Conservation (phyloP, 75 land plant species). For the Cupressus sempervirens region DNA sequence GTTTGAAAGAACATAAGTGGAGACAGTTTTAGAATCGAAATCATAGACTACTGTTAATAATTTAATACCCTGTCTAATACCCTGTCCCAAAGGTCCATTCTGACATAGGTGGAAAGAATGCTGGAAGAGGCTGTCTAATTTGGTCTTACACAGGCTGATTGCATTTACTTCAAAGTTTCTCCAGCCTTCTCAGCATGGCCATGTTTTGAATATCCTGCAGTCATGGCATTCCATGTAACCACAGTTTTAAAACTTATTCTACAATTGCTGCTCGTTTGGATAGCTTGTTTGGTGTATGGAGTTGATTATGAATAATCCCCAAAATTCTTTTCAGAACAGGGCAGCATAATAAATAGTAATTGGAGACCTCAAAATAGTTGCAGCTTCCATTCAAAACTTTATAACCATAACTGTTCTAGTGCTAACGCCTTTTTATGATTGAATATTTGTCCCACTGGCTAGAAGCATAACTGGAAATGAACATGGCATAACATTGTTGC, state of each 20-base stretch:
- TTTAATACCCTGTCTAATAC: too few species aligned
- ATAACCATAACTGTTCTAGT: slow-evolving; percentile 22
- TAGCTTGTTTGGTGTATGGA: slow-evolving; percentile 18
- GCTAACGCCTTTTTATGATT: slow-evolving; percentile 47
- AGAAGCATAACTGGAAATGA: slow-evolving; percentile 36
- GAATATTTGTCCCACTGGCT: slow-evolving; percentile 36
- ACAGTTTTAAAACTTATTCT: slow-evolving; percentile 21
- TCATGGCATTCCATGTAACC: too few species aligned
- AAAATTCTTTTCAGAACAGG: slow-evolving; percentile 12
- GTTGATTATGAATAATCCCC: slow-evolving; percentile 13
- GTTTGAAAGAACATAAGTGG: too few species aligned
- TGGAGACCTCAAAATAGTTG: slow-evolving; percentile 15
- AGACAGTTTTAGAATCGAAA: too few species aligned
- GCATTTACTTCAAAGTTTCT: too few species aligned
- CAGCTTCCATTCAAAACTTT: slow-evolving; percentile 21
- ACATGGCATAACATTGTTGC: slow-evolving; percentile 40
- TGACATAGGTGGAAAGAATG: too few species aligned
- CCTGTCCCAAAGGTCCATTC: too few species aligned
- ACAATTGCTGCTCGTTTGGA: slow-evolving; percentile 30
- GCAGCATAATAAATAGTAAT: slow-evolving; percentile 20
- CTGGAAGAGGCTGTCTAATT: too few species aligned
- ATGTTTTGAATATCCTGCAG: too few species aligned
- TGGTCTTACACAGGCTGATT: too few species aligned
- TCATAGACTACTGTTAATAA: too few species aligned
- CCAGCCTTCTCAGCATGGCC: too few species aligned